A percentile compares a stretch with the other conserved stretches of the same genome.
phyloP scores from a whole-genome alignment of 768 basidiomycete genomes.

The Sutorius australiensis region DNA sequence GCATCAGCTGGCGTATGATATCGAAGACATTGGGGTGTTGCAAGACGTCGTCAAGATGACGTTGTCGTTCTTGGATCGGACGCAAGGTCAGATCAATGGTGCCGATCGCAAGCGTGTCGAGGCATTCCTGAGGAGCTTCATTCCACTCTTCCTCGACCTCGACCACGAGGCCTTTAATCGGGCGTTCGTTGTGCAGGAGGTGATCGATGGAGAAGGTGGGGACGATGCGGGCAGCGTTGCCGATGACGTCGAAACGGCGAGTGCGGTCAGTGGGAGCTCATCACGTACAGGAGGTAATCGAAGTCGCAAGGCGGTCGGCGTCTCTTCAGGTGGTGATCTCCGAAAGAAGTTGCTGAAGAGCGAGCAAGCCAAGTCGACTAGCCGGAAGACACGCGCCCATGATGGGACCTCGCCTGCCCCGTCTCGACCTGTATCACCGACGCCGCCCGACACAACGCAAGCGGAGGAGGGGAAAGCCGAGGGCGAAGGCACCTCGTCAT shows the following conservation, averaged over 20 bases:
- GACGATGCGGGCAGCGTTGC: constrained; percentile 38
- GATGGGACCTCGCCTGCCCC: constrained; percentile 50
- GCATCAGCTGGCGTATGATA: constrained; percentile 75
- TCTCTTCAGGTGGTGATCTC: constrained; percentile 54
- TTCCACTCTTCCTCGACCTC: constrained; percentile 75
- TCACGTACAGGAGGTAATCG: constrained; percentile 35
- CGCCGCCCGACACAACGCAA: constrained; percentile 41
- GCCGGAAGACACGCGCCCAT: constrained; percentile 53
- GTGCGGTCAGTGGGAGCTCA: constrained; percentile 25
- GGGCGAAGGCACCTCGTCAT: constrained; percentile 16
- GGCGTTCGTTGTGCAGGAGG: constrained; percentile 61
- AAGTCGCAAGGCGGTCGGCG: constrained; percentile 39
- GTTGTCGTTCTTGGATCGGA: constrained; percentile 88
- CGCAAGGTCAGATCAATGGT: constrained; percentile 65
- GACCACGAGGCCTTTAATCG: constrained; percentile 69
- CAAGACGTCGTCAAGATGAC: constrained; percentile 88
- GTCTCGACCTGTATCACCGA: constrained; percentile 65
- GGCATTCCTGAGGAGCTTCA: constrained; percentile 68
- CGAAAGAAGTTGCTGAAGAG: constrained; percentile 80
- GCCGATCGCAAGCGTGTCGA: constrained; percentile 82
- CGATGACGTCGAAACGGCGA: constrained; percentile 38
- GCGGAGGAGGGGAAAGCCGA: constrained; percentile 29
- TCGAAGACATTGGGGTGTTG: constrained; percentile 72
- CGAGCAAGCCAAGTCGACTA: constrained; percentile 73
- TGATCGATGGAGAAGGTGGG: constrained; percentile 56